phyloP scores from a whole-genome alignment of 1,284 basidiomycete genomes.

The Bothia castanella region DNA sequence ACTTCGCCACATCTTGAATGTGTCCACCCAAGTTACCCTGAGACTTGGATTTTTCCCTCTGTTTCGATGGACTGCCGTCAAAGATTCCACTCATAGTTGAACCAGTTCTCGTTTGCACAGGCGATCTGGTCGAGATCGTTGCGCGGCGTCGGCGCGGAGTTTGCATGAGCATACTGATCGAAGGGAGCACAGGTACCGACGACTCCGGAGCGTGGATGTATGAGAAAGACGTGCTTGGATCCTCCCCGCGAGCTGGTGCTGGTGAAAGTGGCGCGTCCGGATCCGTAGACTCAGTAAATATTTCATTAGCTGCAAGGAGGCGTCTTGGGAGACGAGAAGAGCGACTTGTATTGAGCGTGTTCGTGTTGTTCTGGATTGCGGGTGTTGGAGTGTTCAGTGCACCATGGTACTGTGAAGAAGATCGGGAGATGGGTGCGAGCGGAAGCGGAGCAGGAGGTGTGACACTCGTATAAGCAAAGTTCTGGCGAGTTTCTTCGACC shows the following conservation, averaged over 20 bases:
- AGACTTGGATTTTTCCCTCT: conserved; percentile 62
- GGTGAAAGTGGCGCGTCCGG: conserved; percentile 32
- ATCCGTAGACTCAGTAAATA: conserved; percentile 51
- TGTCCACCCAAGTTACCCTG: conserved; percentile 61
- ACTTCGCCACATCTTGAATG: conserved; percentile 57
- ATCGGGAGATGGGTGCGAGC: conserved; percentile 47
- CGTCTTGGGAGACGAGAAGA: conserved; percentile 55
- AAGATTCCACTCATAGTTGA: conserved; percentile 30
- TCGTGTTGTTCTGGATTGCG: conserved; percentile 2
- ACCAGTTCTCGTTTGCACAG: conserved; percentile 36
- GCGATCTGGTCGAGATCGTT: conserved; percentile 61
- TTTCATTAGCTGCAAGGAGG: conserved; percentile 63
- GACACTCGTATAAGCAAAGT: conserved; percentile 51
- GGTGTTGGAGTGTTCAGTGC: conserved; percentile 2
- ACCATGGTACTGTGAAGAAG: conserved; percentile 38
- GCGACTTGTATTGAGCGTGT: conserved; percentile 32
- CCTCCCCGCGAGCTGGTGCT: conserved; percentile 26
- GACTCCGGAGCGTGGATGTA: conserved; percentile 19
- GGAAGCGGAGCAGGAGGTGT: conserved; percentile 57
- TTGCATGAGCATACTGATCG: conserved; percentile 32
- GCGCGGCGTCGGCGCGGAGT: conserved; percentile 60
- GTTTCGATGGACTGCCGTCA: conserved; percentile 52
- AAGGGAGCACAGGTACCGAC: conserved; percentile 19
- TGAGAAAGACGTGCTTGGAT: conserved; percentile 22
- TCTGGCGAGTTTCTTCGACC: conserved; percentile 69